These are phyloP conservation scores for Escovopsis sp. DNA, from an alignment of 2,329 filamentous ascomycete genomes.

Conservation along the genomic window DNA sequence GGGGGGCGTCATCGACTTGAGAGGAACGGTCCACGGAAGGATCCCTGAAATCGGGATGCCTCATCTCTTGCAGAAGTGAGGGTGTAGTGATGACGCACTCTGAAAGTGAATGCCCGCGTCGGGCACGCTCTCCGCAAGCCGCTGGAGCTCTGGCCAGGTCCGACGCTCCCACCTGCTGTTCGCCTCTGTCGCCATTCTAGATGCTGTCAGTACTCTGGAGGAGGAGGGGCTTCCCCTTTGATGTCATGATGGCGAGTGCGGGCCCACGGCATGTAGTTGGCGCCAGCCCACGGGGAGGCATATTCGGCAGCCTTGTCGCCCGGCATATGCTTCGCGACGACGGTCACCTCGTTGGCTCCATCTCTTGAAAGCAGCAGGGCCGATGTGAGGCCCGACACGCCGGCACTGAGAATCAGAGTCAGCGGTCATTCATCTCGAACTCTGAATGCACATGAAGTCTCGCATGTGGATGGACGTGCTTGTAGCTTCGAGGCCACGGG, in stretches of 20 bases:
- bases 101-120: slow-evolving; percentile 74
- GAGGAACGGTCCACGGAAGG: neutral
- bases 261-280: slow-evolving; percentile 59
- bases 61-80: no score
- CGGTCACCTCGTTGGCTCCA: slow-evolving; percentile 38
- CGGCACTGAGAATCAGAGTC: slow-evolving; percentile 19
- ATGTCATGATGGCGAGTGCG: neutral
- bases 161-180: slow-evolving; percentile 42
- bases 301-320: slow-evolving; percentile 89
- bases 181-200: slow-evolving; percentile 27
- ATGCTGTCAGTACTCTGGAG: neutral
- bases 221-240: no score
- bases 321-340: slow-evolving; percentile 80
- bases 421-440: no score
- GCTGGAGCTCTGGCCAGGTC: slow-evolving; percentile 48
- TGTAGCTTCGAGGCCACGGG: slow-evolving; percentile 1
- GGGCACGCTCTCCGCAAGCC: slow-evolving; percentile 47
- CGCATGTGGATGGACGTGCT: no score
- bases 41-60: no score
- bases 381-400: slow-evolving; percentile 35
- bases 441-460: no score
- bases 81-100: slow-evolving; percentile 22
- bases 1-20: no score
- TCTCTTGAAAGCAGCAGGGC: slow-evolving; percentile 32
- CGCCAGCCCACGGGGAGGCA: slow-evolving; percentile 76